Evolutionary conservation across 352 stramenopile genomes (phyloP), one percentile per base, ranked within the genome.

Genomic region (Phytopythium litorale): DNA sequence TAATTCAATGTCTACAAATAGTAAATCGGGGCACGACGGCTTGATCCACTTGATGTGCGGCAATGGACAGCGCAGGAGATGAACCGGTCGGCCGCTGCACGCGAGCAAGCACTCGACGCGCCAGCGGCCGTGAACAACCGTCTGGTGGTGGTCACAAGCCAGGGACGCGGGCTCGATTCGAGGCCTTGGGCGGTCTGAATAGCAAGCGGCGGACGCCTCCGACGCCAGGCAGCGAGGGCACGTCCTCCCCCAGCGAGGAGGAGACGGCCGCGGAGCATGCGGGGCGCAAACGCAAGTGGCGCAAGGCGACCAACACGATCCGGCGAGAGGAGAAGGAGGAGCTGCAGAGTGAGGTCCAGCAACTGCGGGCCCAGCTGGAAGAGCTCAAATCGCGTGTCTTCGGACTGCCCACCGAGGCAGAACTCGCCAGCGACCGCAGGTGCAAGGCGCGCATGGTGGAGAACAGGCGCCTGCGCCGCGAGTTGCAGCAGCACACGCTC

Each of bases 251-350:
- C 40, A 45, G 40, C 15, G 40, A 45, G n/a, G 40, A 21, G 16
- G 40, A 45, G n/a, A 16, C 40, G 15, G 19, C 0, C 7, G 16
- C 2, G 5, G 40, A 45, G 40, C 15, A 15, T 11, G 12, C 40
- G 9, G 49, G n/a, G 32, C 51, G 32, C 8, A 61, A 70, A 19
- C 46, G 60, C 3, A 69, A 70, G 35, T 57, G 58, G 58, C 59
- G 69, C 21, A 73, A 74, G 49, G 56, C 66, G 56, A 67, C 62
- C 51, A 76, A 76, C 45, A 64, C 65, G 11, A 73, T 60, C 21
- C 66, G 51, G 18, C n/a, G 51, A n/a, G 65, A 72, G 49, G 64
- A 73, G 64, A 67, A 68, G 30, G 54, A 71, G 12, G 13, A 60
- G 52, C 51, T 71, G 28, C 46, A 51, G 32, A 37, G 64, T 5